Conservation (phyloP, 1,139 yeast genomes). For the Scheffersomyces titani region DNA sequence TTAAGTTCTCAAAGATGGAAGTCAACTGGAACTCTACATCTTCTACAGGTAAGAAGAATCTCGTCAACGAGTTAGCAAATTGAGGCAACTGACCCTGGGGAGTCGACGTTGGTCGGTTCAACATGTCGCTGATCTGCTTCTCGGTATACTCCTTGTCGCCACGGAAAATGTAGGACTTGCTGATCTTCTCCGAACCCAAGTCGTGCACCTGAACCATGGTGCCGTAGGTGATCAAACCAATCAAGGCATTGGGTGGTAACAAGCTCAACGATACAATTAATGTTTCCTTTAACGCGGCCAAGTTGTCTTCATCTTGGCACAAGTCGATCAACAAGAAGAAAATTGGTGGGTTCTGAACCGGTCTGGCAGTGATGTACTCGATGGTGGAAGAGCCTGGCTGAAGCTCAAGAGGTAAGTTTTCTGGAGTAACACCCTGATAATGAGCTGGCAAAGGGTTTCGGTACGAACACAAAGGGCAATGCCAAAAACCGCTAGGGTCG, state of each 20-base stretch:
- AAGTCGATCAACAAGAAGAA: slow-evolving; percentile 88
- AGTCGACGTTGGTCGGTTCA: slow-evolving; percentile 51
- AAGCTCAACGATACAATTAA: slow-evolving; percentile 77
- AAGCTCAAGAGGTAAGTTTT: slow-evolving; percentile 85
- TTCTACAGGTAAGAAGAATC: slow-evolving; percentile 84
- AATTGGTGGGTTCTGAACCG: slow-evolving; percentile 90
- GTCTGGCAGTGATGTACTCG: slow-evolving; percentile 87
- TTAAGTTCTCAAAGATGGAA: slow-evolving; percentile 74
- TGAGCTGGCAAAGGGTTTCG: slow-evolving; percentile 90
- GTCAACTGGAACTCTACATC: slow-evolving; percentile 87
- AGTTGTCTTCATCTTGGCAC: slow-evolving; percentile 92
- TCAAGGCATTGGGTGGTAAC: slow-evolving; percentile 90
- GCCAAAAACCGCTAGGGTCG: slow-evolving; percentile 86
- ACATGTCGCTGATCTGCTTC: slow-evolving; percentile 74
- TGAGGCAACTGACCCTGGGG: slow-evolving; percentile 26
- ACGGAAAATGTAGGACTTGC: slow-evolving; percentile 84
- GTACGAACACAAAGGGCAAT: slow-evolving; percentile 82
- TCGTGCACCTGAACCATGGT: slow-evolving; percentile 96
- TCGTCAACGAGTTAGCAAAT: slow-evolving; percentile 53
- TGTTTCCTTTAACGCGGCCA: slow-evolving; percentile 86
- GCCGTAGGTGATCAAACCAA: slow-evolving; percentile 91
- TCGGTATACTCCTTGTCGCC: slow-evolving; percentile 88
- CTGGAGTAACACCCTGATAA: slow-evolving; percentile 81
- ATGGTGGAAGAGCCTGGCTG: slow-evolving; percentile 78
- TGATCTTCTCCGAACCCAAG: slow-evolving; percentile 74